Percentiles rank a stretch among this genome's conserved stretches.
These are phyloP conservation scores for Albophoma yamanashiensis DNA, from an alignment of 2,329 filamentous ascomycete species.

Conservation along the genomic window DNA sequence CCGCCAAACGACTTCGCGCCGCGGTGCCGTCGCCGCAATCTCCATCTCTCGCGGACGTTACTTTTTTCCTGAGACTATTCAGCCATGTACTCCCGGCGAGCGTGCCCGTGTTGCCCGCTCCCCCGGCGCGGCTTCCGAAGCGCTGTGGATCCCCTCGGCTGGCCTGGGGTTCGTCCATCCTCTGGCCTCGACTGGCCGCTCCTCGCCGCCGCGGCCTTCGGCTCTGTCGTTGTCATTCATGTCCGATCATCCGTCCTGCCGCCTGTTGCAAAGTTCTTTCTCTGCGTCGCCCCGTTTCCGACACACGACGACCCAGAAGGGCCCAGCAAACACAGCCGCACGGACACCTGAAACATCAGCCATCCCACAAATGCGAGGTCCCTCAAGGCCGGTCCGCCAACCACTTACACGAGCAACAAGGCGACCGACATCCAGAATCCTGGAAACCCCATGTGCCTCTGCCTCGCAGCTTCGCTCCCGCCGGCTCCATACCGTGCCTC, in stretches of 20 bases:
- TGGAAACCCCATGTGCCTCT: not conserved
- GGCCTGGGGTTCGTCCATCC: not conserved
- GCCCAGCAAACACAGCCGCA: not conserved
- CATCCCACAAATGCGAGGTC: not conserved
- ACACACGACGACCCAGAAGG: not conserved
- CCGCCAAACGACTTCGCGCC: not conserved
- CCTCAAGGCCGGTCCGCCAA: not conserved
- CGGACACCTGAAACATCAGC: not conserved
- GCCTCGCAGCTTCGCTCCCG: not conserved
- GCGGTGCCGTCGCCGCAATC: not conserved
- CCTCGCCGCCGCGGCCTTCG: not conserved
- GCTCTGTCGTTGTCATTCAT: not conserved
- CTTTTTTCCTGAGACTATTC: not conserved
- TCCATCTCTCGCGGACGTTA: not conserved
- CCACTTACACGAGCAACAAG: not conserved
- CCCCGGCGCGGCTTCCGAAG: not conserved
- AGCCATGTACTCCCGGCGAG: not conserved
- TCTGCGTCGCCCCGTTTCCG: not conserved
- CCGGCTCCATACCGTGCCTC: not conserved
- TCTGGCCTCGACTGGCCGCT: not conserved
- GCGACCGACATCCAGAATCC: not conserved
- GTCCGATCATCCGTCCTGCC: not conserved
- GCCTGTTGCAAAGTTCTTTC: not conserved
- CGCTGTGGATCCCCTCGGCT: not conserved
- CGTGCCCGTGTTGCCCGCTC: not conserved